Base-by-base conservation (phyloP, 2,329 filamentous ascomycete species). In the Trichoderma aggressivum region DNA sequence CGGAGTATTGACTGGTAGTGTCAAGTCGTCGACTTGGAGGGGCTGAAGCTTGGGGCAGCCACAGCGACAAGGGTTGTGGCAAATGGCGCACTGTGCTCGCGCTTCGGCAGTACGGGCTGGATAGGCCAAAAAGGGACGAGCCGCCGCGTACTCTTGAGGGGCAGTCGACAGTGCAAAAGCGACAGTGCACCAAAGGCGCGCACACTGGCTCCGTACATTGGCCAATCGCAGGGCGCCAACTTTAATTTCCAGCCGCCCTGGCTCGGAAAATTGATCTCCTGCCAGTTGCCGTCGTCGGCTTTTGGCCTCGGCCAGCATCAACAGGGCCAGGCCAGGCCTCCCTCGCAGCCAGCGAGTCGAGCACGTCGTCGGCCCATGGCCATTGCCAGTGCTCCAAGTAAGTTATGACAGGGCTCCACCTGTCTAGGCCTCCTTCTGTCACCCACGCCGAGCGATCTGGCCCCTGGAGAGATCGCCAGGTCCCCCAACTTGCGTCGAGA, bases 381-480 rank as follows among this genome's bases (percentile, higher is more conserved):
- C 26, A 3, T 28, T 28, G 26, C 26, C 26, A 28, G 26, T 28
- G 43, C 67, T 63, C 18, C 55, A 55, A 39, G 59, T 56, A 55
- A 39, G 58, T 43, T 30, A 62, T 70, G 67, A 63, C 67, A 55
- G 56, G 67, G 18, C 63, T 56, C 70, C 70, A 68, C 70, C 43
- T 26, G 26, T 34, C 70, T 61, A 58, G 65, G n/a, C 56, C 65
- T 58, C 66, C 34, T 55, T 70, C 59, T 72, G 65, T 63, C 47
- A 63, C 65, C 21, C 56, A 59, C 65, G 70, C 58, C 63, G 59
- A 72, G 59, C 62, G 70, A 72, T 72, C 70, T 72, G 65, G 30
- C 70, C 50, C 70, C 58, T 68, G 60, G 65, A 72, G 70, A 68
- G 70, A 72, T 72, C 70, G 70, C 65, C 58, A 72, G 70, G 55